Percentiles rank a stretch among this genome's conserved stretches.
These are phyloP conservation scores for Hordeum pubiflorum DNA, from an alignment of 202 grass and related monocot species.

Conservation along the genomic window DNA sequence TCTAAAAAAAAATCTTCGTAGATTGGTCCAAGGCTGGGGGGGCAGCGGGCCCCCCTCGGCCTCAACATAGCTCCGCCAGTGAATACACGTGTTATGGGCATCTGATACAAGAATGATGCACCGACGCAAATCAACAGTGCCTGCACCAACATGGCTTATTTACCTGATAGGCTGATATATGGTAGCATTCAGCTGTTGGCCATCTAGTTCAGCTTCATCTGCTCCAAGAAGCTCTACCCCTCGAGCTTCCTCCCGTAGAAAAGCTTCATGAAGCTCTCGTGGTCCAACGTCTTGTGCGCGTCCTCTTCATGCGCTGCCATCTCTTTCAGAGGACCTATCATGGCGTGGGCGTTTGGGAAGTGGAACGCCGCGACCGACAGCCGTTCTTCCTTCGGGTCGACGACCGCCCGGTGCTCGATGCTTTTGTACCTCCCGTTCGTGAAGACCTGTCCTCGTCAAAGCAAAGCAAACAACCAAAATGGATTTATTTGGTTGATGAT, in stretches of 20 bases:
- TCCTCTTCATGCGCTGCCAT: conserved; percentile 1
- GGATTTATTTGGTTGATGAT: not conserved
- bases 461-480: not conserved
- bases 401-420: conserved; percentile 45
- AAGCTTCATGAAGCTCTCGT: conserved; percentile 43
- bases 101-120: not conserved
- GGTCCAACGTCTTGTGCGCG: conserved; percentile 43
- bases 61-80: too few relatives aligned
- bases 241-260: conserved; percentile 51
- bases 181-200: not conserved
- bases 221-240: conserved; percentile 62
- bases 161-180: not conserved
- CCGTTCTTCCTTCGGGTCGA: conserved; percentile 39
- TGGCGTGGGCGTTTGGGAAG: conserved; percentile 32
- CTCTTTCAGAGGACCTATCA: conserved; percentile 42
- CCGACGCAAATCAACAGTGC: not conserved
- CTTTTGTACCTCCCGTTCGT: conserved; percentile 60
- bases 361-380: conserved; percentile 66
- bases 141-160: not conserved
- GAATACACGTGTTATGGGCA: too few relatives aligned
- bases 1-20: too few relatives aligned
- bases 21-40: too few relatives aligned
- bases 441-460: conserved; percentile 29
- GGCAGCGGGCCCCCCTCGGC: too few relatives aligned
- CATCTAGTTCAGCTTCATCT: conserved; percentile 23